Base-by-base conservation (phyloP, 139 green algal genomes). In the Asterochloris erici region DNA sequence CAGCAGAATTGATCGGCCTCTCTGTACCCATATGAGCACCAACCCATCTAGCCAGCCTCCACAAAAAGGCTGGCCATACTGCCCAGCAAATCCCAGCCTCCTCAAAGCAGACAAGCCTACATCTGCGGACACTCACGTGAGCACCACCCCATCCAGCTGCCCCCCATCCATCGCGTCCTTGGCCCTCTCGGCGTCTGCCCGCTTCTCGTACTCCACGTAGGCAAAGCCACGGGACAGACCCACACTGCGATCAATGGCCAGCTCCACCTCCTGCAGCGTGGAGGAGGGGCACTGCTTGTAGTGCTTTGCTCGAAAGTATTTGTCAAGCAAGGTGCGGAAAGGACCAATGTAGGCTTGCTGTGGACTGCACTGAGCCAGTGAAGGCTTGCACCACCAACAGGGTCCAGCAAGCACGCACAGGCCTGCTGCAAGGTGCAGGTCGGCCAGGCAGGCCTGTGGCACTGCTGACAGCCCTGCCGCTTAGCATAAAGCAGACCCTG, bases 101-200 rank as follows among this genome's bases (percentile, higher is more conserved):
- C 23, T 24, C 66, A 73, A 47, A 68, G 29, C 38, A 68, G 0
- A 66, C 9, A 68, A 54, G 38, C 6, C 38, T 6, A 2, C 38
- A 54, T 54, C 38, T 69, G 12, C 12, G 75, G 17, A 81, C 66
- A 14, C 86, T 68, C 76, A 92, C 90, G 83, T 84, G 38, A 97
- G 86, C 0, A 91, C 68, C 76, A 91, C 94, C 21, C 94, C 94
- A 83, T 98, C 94, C 11, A 98, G 87, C 85, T 98, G 94, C 6
- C 90, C 94, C 10, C 91, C 93, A 74, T 97, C 87, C 94, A 98
- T 96, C 87, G 93, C 88, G n/a, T 93, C 85, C n/a, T 88, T 77
- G 0, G 94, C 94, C 77, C 90, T 91, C 79, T 95, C 89, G 24
- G 94, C 94, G 61, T 91, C 90, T 28, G 87, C 88, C 1, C 83